Base-by-base conservation (phyloP, 2,329 filamentous ascomycete species). In the Aspergillus caelatus region DNA sequence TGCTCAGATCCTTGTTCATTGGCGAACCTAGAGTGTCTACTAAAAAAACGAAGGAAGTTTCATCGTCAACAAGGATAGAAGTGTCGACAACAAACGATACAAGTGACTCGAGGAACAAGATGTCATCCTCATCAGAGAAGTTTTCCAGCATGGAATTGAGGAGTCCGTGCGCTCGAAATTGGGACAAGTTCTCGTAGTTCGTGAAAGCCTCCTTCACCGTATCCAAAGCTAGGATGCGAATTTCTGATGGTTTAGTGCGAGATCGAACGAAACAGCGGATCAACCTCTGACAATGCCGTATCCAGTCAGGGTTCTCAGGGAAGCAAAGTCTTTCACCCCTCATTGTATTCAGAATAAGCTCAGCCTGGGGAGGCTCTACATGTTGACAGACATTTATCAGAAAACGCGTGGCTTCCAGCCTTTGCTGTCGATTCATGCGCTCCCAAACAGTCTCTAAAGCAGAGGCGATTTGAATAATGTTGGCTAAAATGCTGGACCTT, bases 171-270 rank as follows among this genome's bases (percentile, higher is more conserved):
- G 74, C 68, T 36, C 75, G 69, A 36, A 78, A 76, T 19, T 74
- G 71, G 19, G 70, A 57, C 3, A 76, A 58, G 46, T 71, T 66
- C 12, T 78, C 75, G 36, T 74, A 66, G 23, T 64, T 74, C 12
- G 67, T 65, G 58, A 80, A 76, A 19, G 78, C 74, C n/a, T 80
- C 77, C 66, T 78, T 78, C 19, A 80, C 62, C 1, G 73, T 75
- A 34, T 77, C 75, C 46, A 81, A 67, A 45, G 78, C 78, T 12
- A 76, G 61, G 8, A 79, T 76, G 36, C 79, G 79, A 57, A 79
- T 72, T 48, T 79, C 78, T 6, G 77, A 73, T 39, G 74, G 65
- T 63, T 80, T 79, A 14, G 72, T 72, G n/a, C 71, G 77, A 59
- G 73, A 69, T 23, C 73, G 74, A 64, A 80, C 71, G 57, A 80